Evolutionary conservation across 306 rosid species (phyloP).

Genomic region (Hippophae rhamnoides): DNA sequence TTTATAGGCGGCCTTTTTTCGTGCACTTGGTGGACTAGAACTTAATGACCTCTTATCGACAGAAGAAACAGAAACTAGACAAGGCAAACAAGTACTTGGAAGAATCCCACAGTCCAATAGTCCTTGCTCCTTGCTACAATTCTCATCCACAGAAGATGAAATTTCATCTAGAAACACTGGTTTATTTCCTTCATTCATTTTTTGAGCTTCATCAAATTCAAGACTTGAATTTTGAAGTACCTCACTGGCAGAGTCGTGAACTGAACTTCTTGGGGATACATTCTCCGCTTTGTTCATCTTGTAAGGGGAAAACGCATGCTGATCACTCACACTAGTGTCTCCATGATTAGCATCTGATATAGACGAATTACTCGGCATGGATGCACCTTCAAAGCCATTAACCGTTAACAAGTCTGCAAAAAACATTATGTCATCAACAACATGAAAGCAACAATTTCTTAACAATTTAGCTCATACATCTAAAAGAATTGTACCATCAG

Average conservation of each 20-base stretch:
- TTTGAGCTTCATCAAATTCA: conserved; percentile 26
- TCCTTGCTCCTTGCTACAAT: conserved; percentile 20
- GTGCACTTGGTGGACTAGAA: conserved; percentile 71
- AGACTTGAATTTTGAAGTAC: conserved; percentile 30
- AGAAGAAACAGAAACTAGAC: conserved; percentile 56
- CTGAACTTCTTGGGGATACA: conserved; percentile 25
- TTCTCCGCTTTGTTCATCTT: conserved; percentile 32
- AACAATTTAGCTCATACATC: background rate
- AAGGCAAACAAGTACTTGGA: conserved; percentile 80
- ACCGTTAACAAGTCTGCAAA: conserved; percentile 53
- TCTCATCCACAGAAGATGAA: too few relatives aligned
- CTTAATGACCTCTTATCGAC: too few relatives aligned
- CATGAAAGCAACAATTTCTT: background rate
- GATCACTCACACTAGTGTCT: conserved; percentile 12
- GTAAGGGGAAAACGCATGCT: conserved; percentile 19
- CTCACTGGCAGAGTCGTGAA: conserved; percentile 18
- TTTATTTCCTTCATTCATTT: conserved; percentile 28
- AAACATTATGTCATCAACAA: background rate
- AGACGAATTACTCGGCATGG: conserved; percentile 36
- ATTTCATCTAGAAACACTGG: too few relatives aligned
- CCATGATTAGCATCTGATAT: conserved; percentile 41
- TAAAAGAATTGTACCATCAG: conserved; percentile 46
- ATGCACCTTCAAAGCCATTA: conserved; percentile 42
- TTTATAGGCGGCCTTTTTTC: conserved; percentile 54
- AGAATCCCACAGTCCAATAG: conserved; percentile 83